These are phyloP conservation scores for Sporothrix pseudoabietina DNA, from an alignment of 2,329 filamentous ascomycete genomes.

Conservation along the genomic window DNA sequence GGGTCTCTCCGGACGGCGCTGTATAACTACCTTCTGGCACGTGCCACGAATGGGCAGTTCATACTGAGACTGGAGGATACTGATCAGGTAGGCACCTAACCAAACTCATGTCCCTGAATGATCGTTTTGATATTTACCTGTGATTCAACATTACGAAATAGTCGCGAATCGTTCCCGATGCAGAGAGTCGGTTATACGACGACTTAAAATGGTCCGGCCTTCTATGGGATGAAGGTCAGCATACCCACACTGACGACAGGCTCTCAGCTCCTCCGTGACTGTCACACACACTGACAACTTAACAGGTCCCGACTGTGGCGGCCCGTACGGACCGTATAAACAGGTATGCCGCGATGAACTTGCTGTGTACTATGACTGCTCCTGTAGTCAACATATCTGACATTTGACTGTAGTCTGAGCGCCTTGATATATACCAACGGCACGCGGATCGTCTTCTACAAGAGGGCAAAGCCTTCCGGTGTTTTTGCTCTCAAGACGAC, in stretches of 20 bases:
- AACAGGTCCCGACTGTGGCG: constrained; percentile 75
- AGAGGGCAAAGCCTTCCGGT: constrained; percentile 79
- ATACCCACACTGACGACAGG: neutral
- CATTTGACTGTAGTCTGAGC: constrained; percentile 65
- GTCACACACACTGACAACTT: constrained; percentile 32
- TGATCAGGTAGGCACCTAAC: constrained; percentile 65
- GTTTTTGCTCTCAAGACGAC: constrained; percentile 80
- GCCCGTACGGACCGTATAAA: constrained; percentile 81
- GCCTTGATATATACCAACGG: constrained; percentile 70
- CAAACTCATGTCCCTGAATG: neutral
- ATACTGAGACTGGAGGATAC: constrained; percentile 92
- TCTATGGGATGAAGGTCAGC: constrained; percentile 85
- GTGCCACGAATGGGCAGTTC: constrained; percentile 85
- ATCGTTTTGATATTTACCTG: constrained; percentile 4
- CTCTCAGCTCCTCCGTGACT: neutral
- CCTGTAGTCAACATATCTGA: neutral
- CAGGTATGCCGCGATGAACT: constrained; percentile 57
- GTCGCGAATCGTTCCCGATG: constrained; percentile 79
- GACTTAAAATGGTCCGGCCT: constrained; percentile 89
- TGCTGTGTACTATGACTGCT: neutral
- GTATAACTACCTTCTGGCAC: constrained; percentile 94
- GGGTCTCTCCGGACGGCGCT: constrained; percentile 89
- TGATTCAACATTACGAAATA: constrained; percentile 42
- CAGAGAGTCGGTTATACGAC: constrained; percentile 73
- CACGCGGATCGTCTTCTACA: constrained; percentile 71